These are phyloP conservation scores for Sarocladium kiliense DNA, from an alignment of 2,329 filamentous ascomycete species.

Conservation along the genomic window DNA sequence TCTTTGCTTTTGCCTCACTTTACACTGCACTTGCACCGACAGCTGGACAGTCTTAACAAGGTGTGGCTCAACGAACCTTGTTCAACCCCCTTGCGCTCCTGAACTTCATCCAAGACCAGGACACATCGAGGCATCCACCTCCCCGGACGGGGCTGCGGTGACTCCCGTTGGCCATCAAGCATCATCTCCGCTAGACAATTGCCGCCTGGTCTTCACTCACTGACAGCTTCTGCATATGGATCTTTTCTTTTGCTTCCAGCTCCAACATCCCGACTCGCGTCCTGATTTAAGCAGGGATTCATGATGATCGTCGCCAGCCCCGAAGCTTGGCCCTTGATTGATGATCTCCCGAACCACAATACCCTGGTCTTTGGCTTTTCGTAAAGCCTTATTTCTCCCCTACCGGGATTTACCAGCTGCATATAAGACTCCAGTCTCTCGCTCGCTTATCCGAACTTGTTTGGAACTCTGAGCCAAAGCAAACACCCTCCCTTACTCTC, in stretches of 20 bases:
- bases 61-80: not conserved
- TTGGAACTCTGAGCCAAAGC: not conserved
- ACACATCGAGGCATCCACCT: conserved; percentile 19
- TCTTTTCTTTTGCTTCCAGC: not conserved
- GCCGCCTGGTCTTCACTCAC: not conserved
- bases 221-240: not conserved
- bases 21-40: not conserved
- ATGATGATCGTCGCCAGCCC: conserved; percentile 2
- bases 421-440: not conserved
- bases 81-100: not conserved
- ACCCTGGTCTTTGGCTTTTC: not conserved
- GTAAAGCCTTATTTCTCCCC: not conserved
- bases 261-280: not conserved
- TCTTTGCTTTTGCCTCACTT: not conserved
- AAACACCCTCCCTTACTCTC: not conserved
- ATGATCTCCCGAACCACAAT: conserved; percentile 2
- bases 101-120: not conserved
- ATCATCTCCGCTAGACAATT: not conserved
- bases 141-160: conserved; percentile 26
- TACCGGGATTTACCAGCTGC: not conserved
- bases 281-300: not conserved
- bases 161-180: not conserved
- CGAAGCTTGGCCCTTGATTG: not conserved
- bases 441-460: not conserved
- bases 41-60: not conserved